phyloP scores from a whole-genome alignment of 495 filamentous ascomycete genomes.

The Penicillium maclennaniae region DNA sequence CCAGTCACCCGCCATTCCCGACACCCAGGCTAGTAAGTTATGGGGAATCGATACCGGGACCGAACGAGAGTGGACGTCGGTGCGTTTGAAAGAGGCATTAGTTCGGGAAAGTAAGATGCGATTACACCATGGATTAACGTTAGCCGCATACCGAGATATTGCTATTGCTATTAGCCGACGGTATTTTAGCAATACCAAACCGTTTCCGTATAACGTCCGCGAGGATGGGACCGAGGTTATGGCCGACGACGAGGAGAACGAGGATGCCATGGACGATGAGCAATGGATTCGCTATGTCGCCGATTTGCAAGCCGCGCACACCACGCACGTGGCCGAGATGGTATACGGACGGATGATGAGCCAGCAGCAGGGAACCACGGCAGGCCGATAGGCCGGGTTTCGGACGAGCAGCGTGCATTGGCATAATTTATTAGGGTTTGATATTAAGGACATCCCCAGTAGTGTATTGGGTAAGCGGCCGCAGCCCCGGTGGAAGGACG shows the following conservation, averaged over 20 bases:
- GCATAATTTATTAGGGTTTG: constrained; percentile 1
- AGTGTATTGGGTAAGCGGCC: constrained; percentile 1
- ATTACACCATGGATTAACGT: not conserved
- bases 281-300: not conserved
- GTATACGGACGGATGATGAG: not conserved
- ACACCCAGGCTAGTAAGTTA: not conserved
- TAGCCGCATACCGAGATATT: constrained; percentile 5
- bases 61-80: constrained; percentile 1
- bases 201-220: constrained; percentile 3
- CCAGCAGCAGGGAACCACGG: not conserved
- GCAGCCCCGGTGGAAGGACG: not conserved
- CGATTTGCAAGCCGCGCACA: not conserved
- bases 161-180: constrained; percentile 8
- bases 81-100: constrained; percentile 1
- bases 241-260: not conserved
- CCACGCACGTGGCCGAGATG: not conserved
- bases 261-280: not conserved
- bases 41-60: constrained; percentile 1
- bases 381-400: not conserved
- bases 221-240: constrained; percentile 1
- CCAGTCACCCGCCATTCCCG: not conserved
- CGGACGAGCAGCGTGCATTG: not conserved
- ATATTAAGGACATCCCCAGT: not conserved
- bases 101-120: constrained; percentile 1
- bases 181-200: not conserved